phyloP scores from a whole-genome alignment of 1,139 yeast species.

The Yarrowia galli region DNA sequence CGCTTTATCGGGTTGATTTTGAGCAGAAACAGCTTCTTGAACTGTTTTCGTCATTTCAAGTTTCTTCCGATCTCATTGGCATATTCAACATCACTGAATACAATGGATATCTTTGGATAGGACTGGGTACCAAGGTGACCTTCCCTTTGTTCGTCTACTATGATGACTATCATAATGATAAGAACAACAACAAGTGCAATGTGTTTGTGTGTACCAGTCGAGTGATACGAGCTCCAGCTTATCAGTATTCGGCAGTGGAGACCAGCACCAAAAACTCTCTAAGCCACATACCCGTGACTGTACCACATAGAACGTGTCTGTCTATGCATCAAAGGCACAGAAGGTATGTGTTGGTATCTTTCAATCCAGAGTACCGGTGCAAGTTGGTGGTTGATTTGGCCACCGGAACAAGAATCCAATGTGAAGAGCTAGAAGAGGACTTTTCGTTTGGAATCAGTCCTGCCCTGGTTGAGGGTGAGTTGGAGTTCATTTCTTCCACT shows the following conservation, averaged over 20 bases:
- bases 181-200: neutral
- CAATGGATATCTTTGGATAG: constrained; percentile 3
- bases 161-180: too few relatives aligned
- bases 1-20: neutral
- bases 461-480: neutral
- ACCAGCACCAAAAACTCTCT: neutral
- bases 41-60: constrained; percentile 1
- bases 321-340: neutral
- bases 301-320: constrained; percentile 4
- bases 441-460: constrained; percentile 1
- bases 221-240: neutral
- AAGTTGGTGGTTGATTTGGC: constrained; percentile 7
- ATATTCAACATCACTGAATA: constrained; percentile 16
- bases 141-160: constrained; percentile 3
- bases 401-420: neutral
- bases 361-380: constrained; percentile 11
- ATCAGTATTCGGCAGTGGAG: neutral
- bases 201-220: neutral
- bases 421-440: neutral
- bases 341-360: constrained; percentile 3
- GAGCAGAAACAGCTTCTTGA: neutral
- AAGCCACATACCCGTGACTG: neutral
- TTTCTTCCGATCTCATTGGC: constrained; percentile 10
- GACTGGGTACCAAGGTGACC: constrained; percentile 5
- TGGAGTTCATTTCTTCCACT: constrained; percentile 1